phyloP scores from a whole-genome alignment of 768 basidiomycete genomes.

The Austroboletus festivus region DNA sequence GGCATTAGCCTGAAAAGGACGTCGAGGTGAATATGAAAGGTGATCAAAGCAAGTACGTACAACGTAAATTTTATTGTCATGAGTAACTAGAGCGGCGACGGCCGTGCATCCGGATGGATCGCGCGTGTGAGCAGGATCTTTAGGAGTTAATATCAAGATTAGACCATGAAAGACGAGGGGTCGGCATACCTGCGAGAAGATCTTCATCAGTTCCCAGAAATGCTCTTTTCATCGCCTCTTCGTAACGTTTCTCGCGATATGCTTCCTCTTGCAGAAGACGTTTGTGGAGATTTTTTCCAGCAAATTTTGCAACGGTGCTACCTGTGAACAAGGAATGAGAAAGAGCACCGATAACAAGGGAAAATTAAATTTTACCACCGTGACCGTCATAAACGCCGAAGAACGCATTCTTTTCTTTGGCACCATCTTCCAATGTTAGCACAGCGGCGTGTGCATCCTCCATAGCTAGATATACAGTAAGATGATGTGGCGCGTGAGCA shows the following conservation, averaged over 20 bases:
- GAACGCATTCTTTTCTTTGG: conserved; percentile 61
- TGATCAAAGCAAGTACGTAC: conserved; percentile 43
- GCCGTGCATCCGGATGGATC: conserved; percentile 98
- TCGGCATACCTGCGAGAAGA: conserved; percentile 68
- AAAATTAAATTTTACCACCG: conserved; percentile 60
- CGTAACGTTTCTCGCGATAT: conserved; percentile 69
- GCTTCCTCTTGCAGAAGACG: conserved; percentile 69
- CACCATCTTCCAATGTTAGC: conserved; percentile 59
- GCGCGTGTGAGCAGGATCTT: conserved; percentile 81
- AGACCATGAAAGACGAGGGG: conserved; percentile 1
- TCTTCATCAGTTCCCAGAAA: conserved; percentile 96
- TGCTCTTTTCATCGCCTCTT: conserved; percentile 76
- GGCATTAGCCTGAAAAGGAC: conserved; percentile 79
- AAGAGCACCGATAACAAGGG: neutral
- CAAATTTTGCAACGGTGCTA: conserved; percentile 79
- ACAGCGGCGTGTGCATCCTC: conserved; percentile 89
- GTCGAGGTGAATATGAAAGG: neutral
- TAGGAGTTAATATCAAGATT: conserved; percentile 4
- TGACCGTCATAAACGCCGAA: conserved; percentile 99
- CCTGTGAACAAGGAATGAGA: conserved; percentile 43
- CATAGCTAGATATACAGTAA: conserved; percentile 66
- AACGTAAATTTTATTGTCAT: conserved; percentile 74
- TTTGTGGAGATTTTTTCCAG: conserved; percentile 80
- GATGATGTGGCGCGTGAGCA: conserved; percentile 3
- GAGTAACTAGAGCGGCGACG: conserved; percentile 79